Evolutionary conservation across 768 basidiomycete genomes (phyloP), one percentile per base, ranked within the genome.

Genomic region (Psilocybe subaeruginosa): DNA sequence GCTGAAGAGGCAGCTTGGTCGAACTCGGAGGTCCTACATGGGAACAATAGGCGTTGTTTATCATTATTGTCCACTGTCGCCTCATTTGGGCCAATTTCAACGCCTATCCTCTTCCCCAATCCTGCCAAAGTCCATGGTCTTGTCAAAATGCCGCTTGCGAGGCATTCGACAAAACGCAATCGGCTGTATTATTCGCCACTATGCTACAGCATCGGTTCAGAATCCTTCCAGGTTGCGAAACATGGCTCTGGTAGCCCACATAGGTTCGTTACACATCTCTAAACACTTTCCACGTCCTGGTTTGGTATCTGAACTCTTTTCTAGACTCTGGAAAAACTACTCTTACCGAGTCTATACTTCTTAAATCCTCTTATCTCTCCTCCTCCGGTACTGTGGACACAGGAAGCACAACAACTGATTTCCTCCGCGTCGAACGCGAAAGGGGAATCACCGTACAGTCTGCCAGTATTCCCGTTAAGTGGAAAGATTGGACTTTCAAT

Each of bases 361-460:
- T 89, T 58, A 85, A 83, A 55, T 92, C 92, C 5, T 82, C 84
- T 0, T 94, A 91, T 71, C 77, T 95, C 30, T 80, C 85, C 4
- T 75, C 82, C 29, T 84, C 92, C 8, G 94, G 94, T 19, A 87
- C 93, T 2, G 93, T 95, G 11, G 94, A 95, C 71, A 90, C 89
- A 3, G 94, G 93, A 17, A 95, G 93, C 64, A 96, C 93, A 6
- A 93, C 88, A 1, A 95, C 93, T 3, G 94, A 95, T 71, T 95
- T 95, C 63, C 78, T 95, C 17, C 93, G 93, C 4, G 92, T 92
- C 0, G 93, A 96, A 74, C 82, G 94, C 59, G 93, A 95, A 73
- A 83, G 93, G 55, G 93, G 93, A 5, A 96, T 96, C 62, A 96
- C 94, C 3, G 92, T 96, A 60, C 94, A 95, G 69, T 93, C 92